Evolutionary conservation across 1,139 yeast genomes (phyloP), one percentile per base, ranked within the genome.

Genomic region (Kluyveromyces sp.): DNA sequence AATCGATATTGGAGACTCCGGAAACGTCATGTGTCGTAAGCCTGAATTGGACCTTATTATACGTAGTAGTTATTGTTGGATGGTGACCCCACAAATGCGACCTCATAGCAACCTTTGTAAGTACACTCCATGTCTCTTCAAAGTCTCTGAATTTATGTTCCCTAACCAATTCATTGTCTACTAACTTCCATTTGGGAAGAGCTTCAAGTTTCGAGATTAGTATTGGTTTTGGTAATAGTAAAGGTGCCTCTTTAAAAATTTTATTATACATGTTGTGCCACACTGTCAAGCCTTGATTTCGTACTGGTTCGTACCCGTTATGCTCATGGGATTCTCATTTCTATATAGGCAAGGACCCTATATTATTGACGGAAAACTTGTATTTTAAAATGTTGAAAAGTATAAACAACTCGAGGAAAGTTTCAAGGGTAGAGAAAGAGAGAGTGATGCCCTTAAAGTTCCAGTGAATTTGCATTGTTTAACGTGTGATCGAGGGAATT

Each of bases 1-100:
- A 56, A 58, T 86, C 96, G 33, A 73, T 59, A 21, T 73, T 72
- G 4, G 86, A 76, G 15, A 86, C 61, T 3, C 75, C 75, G 37
- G 72, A 71, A 0, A 72, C 68, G 57, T 86, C 95, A 58, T 86
- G 95, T 0, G 95, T 86, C 3, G 83, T 77, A 38, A 85, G 63
- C 31, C 72, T 70, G 3, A 86, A 55, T 10, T 69, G 68, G 0
- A 85, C 87, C 39, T 68, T 65, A 55, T 80, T 85, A 58, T 85
- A 86, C 0, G 79, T 73, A 2, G 82, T 82, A 1, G 69, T 69
- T 3, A 83, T 78, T 0, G 79, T 78, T 0, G 95, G 95, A 60
- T 87, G 96, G 57, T 87, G 95, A 29, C 79, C 82, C 57, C 70
- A 65, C 1, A 68, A 56, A 58, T 83, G 85, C 1, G 88, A 74